A percentile compares a stretch with the other conserved stretches of the same genome.
Conservation (phyloP, 495 filamentous ascomycete species). For the Amniculicola lignicola region DNA sequence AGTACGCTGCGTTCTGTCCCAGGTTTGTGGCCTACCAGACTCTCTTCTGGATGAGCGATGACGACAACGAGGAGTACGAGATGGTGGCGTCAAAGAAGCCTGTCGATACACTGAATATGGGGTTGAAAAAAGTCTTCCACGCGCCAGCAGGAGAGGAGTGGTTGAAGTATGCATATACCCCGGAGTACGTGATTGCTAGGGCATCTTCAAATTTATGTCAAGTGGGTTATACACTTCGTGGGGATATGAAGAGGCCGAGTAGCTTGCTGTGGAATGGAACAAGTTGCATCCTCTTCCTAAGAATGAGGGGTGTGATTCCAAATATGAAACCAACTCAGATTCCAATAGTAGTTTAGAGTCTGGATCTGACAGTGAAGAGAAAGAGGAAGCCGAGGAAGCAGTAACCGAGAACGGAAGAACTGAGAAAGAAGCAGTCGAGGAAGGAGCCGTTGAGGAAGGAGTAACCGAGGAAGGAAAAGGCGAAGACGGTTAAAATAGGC, state of each 20-base stretch:
- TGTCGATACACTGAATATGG: background rate
- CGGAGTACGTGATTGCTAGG: constrained; percentile 3
- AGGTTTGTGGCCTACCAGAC: background rate
- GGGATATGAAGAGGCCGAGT: too few species aligned
- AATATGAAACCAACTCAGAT: background rate
- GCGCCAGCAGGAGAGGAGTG: background rate
- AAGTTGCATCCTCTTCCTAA: too few species aligned
- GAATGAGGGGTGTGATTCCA: background rate
- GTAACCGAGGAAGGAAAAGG: too few species aligned
- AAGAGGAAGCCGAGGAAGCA: background rate
- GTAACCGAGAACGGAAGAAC: background rate
- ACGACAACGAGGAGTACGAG: background rate
- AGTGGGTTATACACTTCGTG: background rate
- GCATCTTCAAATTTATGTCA: too few species aligned
- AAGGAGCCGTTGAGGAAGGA: too few species aligned
- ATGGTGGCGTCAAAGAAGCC: background rate
- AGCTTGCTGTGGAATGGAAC: too few species aligned
- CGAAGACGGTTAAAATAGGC: too few species aligned
- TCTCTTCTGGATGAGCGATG: background rate
- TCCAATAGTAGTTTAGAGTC: background rate
- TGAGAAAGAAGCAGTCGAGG: background rate
- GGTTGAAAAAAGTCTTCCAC: background rate
- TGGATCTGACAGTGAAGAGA: background rate
- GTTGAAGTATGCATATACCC: background rate
- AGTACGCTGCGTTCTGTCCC: background rate